These are phyloP conservation scores for Kazachstania psychrophila DNA, from an alignment of 805 yeast genomes.

Conservation along the genomic window DNA sequence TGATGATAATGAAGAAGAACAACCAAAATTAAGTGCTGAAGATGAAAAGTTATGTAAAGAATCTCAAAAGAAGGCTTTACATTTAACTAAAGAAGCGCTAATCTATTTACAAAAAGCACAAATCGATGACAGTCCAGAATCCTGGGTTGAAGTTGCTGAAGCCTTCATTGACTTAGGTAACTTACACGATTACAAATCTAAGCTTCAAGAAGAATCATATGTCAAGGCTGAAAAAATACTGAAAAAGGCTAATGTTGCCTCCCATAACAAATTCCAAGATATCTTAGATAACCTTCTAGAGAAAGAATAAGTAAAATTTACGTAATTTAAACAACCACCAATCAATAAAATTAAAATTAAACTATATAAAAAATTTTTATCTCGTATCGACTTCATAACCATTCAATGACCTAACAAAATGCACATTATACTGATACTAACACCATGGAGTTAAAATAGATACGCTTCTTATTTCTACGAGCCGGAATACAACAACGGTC, in stretches of 20 bases:
- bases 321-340: neutral
- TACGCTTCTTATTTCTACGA: no score
- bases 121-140: conserved; percentile 64
- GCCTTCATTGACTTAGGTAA: conserved; percentile 76
- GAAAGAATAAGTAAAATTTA: conserved; percentile 5
- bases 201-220: conserved; percentile 60
- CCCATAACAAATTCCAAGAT: conserved; percentile 64
- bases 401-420: no score
- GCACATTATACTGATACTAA: no score
- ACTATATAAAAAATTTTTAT: no score
- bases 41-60: conserved; percentile 20
- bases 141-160: conserved; percentile 81
- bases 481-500: no score
- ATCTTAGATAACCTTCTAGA: conserved; percentile 45
- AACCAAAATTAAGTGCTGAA: conserved; percentile 21
- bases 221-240: conserved; percentile 59
- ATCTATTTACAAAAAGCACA: conserved; percentile 49
- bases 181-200: conserved; percentile 51
- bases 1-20: conserved; percentile 30
- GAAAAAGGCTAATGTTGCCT: conserved; percentile 66
- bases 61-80: conserved; percentile 44
- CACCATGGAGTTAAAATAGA: no score
- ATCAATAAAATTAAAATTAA: no score
- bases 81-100: conserved; percentile 44
- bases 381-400: no score